phyloP scores from a whole-genome alignment of 495 filamentous ascomycete species.

The Neurospora sp. region DNA sequence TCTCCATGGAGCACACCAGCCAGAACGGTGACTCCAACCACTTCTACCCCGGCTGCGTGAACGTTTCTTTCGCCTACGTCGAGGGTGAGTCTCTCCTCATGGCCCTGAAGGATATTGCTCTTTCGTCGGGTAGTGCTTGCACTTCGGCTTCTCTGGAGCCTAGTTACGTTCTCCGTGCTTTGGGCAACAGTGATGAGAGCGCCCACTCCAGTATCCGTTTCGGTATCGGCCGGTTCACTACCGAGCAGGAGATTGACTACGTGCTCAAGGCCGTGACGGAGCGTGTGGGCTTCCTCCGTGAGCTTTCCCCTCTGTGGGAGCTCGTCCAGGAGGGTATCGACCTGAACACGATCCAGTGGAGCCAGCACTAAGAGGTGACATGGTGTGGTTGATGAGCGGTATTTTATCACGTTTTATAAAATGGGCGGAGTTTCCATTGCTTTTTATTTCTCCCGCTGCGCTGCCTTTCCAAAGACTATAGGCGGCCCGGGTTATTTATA shows the following conservation, averaged over 20 bases:
- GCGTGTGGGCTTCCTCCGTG: constrained; percentile 82
- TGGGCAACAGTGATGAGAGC: constrained; percentile 93
- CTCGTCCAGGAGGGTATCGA: constrained; percentile 95
- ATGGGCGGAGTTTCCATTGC: neutral
- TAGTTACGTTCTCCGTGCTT: constrained; percentile 85
- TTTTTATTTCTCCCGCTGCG: neutral
- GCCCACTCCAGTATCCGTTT: constrained; percentile 97
- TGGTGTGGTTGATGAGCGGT: neutral
- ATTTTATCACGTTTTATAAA: neutral
- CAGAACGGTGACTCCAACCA: constrained; percentile 77
- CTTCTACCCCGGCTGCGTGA: constrained; percentile 95
- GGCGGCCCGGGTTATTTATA: neutral
- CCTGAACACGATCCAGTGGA: constrained; percentile 96
- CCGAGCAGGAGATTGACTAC: constrained; percentile 92
- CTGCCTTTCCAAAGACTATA: neutral
- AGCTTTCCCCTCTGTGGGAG: constrained; percentile 96
- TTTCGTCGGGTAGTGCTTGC: constrained; percentile 94
- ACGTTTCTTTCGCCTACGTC: constrained; percentile 95
- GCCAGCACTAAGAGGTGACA: constrained; percentile 57
- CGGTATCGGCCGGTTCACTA: constrained; percentile 94
- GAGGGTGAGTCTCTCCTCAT: constrained; percentile 97
- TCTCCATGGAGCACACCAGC: constrained; percentile 81
- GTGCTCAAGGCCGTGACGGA: constrained; percentile 89
- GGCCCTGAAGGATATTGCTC: constrained; percentile 95
- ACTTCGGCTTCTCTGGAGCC: constrained; percentile 95